These are phyloP conservation scores for Lactuca sativa DNA, from an alignment of 129 eudicot genomes.

Conservation along the genomic window DNA sequence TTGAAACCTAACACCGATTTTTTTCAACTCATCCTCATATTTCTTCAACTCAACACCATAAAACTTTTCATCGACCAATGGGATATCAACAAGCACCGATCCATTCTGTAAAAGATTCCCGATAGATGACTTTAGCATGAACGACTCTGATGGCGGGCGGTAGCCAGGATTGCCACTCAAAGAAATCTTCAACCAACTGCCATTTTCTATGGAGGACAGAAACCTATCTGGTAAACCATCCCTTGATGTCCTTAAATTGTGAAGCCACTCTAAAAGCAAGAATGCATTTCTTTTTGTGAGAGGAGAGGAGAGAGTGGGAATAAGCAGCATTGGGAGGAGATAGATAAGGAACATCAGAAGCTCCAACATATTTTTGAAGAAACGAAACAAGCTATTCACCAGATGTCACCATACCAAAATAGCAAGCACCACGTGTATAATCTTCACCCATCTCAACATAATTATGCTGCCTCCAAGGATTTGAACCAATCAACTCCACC, in stretches of 20 bases:
- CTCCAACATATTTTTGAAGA: constrained; percentile 26
- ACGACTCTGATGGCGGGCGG: constrained; percentile 53
- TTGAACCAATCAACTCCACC: constrained; percentile 47
- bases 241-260: constrained; percentile 4
- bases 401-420: constrained; percentile 27
- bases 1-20: constrained; percentile 47
- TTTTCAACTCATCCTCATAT: constrained; percentile 43
- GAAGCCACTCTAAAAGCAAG: constrained; percentile 52
- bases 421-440: constrained; percentile 24
- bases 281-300: constrained; percentile 35
- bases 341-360: constrained; percentile 51
- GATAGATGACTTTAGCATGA: constrained; percentile 31
- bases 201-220: constrained; percentile 38
- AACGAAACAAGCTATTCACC: constrained; percentile 30
- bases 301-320: constrained; percentile 43
- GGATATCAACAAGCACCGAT: constrained; percentile 56
- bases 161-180: constrained; percentile 34
- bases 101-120: constrained; percentile 43
- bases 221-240: constrained; percentile 27
- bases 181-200: constrained; percentile 53
- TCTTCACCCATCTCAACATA: constrained; percentile 55
- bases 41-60: constrained; percentile 34
- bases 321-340: constrained; percentile 44
- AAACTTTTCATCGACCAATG: constrained; percentile 34
- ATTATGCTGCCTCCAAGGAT: constrained; percentile 51